Conservation (phyloP, 129 eudicot genomes). For the Kitagawia praeruptora region DNA sequence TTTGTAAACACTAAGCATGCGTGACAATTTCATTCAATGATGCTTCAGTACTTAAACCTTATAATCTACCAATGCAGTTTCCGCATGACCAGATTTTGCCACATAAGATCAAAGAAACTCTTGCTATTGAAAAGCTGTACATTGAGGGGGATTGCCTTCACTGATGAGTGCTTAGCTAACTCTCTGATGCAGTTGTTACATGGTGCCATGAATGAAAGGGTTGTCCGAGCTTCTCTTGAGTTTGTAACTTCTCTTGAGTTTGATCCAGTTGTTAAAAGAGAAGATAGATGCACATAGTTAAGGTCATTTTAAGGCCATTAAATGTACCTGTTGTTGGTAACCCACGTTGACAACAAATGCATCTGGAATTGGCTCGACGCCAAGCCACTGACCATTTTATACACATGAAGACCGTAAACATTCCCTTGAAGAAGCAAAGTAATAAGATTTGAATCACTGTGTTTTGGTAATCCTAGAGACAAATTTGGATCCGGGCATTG, state of each 20-base stretch:
- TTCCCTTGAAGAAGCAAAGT: slow-evolving; percentile 8
- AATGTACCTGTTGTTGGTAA: slow-evolving; percentile 9
- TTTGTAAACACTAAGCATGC: too few relatives aligned
- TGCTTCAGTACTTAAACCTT: background rate
- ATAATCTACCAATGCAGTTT: background rate
- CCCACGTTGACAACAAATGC: slow-evolving; percentile 17
- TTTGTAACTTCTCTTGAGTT: too few relatives aligned
- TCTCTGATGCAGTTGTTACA: slow-evolving; percentile 21
- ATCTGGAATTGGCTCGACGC: slow-evolving; percentile 13
- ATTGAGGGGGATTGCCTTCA: slow-evolving; percentile 20
- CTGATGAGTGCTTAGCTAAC: slow-evolving; percentile 27
- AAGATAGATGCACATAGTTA: background rate
- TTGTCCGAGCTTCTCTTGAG: background rate
- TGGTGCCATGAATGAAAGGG: slow-evolving; percentile 10
- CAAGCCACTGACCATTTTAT: slow-evolving; percentile 9
- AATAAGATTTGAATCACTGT: slow-evolving; percentile 17
- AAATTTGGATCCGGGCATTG: slow-evolving; percentile 15
- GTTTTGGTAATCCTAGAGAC: slow-evolving; percentile 14
- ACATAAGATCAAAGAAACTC: slow-evolving; percentile 16
- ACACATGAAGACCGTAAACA: slow-evolving; percentile 13
- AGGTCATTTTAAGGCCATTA: background rate
- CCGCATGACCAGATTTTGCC: background rate
- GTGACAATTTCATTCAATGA: background rate
- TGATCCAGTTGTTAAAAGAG: too few relatives aligned
- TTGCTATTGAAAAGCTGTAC: slow-evolving; percentile 17